These are phyloP conservation scores for Heritiera fomes DNA, from an alignment of 345 rosid species.

Conservation along the genomic window DNA sequence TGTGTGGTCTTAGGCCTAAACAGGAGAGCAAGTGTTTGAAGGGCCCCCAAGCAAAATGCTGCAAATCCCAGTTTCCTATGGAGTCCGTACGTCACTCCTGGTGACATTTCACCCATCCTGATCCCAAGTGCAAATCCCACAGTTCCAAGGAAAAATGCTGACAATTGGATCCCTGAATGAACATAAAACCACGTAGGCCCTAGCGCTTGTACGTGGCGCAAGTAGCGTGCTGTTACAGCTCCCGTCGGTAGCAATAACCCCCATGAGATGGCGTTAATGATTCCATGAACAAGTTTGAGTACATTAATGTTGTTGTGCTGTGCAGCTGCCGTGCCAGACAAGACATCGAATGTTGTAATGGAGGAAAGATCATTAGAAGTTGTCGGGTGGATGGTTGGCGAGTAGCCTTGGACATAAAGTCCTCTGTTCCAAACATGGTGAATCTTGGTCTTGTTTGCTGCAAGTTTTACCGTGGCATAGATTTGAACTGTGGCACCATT, in stretches of 20 bases:
- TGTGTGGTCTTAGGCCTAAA: conserved; percentile 88
- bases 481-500: conserved; percentile 77
- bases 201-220: conserved; percentile 61
- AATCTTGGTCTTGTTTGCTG: conserved; percentile 58
- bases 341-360: conserved; percentile 64
- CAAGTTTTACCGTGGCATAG: conserved; percentile 62
- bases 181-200: conserved; percentile 91
- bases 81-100: conserved; percentile 65
- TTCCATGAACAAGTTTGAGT: conserved; percentile 58
- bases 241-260: conserved; percentile 67
- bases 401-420: conserved; percentile 91
- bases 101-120: conserved; percentile 64
- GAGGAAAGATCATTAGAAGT: conserved; percentile 81
- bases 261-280: conserved; percentile 72
- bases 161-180: conserved; percentile 69
- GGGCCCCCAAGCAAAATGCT: conserved; percentile 51
- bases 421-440: conserved; percentile 98
- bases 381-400: conserved; percentile 96
- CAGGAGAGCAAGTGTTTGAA: conserved; percentile 81
- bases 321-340: conserved; percentile 53
- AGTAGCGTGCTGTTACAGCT: conserved; percentile 67
- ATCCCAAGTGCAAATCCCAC: conserved; percentile 78
- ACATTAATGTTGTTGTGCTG: conserved; percentile 36
- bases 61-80: conserved; percentile 85
- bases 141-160: conserved; percentile 59